Base-by-base conservation (phyloP, 768 basidiomycete genomes). In the Thelephora aurantiotincta region DNA sequence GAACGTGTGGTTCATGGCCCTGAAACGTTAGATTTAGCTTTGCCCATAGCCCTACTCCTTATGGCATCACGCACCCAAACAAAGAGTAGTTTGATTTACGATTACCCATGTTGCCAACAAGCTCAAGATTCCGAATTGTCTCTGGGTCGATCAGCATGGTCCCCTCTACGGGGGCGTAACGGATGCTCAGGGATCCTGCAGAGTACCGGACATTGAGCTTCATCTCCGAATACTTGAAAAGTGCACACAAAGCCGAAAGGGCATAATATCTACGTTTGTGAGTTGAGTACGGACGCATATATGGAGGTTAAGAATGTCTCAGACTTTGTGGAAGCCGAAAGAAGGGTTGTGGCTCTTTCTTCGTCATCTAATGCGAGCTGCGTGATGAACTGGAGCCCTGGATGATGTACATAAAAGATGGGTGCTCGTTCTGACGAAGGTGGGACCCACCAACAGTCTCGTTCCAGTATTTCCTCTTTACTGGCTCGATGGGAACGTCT, bases 121-220 rank as follows among this genome's bases (percentile, higher is more conserved):
- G 70, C 58, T 99, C 96, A 5, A 99, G 72, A 59, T 94, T 92
- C 36, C 75, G 75, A 2, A 80, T 87, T 0, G 86, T 91, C 51
- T 92, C 92, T 0, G 80, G 73, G 58, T 98, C 96, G 52, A 99
- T 84, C 73, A 96, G 74, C 84, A 97, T 87, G 0, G 89, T 93
- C 0, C 93, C 93, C 59, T 93, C 87, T 0, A 86, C 79, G 1
- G 85, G 77, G 1, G 76, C 68, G 56, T 84, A 92, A 18, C 77
- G 71, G 47, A 91, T 87, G 33, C 79, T 73, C 19, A 91, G 67
- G 7, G 88, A 88, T 3, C 65, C 68, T 0, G 72, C 61, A 1
- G 85, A 72, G 59, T 86, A 97, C 12, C 78, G 74, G 0, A 73
- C 76, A 52, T 86, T 83, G 45, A 84, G 63, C 44, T 75, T 74